A percentile compares a stretch with the other conserved stretches of the same genome.
phyloP scores from a whole-genome alignment of 2,329 filamentous ascomycete genomes.

The Sporothrix pseudoabietina region DNA sequence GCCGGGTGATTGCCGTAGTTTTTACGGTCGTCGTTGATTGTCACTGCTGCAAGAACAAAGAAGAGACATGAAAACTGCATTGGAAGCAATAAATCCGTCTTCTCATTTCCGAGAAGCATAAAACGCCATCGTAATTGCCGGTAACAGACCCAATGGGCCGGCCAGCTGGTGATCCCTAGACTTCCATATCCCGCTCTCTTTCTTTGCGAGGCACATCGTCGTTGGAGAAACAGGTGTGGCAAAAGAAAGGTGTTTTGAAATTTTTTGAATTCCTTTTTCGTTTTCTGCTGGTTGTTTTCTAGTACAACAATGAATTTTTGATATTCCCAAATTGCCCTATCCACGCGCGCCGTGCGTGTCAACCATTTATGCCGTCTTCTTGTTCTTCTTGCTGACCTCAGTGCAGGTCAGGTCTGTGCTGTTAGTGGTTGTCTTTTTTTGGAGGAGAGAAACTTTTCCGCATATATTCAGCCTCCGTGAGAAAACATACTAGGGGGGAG shows the following conservation, averaged over 20 bases:
- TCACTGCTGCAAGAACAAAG: neutral
- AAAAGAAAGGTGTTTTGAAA: constrained; percentile 10
- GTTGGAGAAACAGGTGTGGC: neutral
- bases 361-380: constrained; percentile 48
- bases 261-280: constrained; percentile 28
- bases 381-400: constrained; percentile 64
- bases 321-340: constrained; percentile 13
- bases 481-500: constrained; percentile 79
- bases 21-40: neutral
- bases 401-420: constrained; percentile 54
- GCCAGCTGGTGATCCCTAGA: constrained; percentile 5
- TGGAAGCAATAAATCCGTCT: constrained; percentile 13
- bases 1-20: neutral
- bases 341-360: constrained; percentile 1
- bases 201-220: neutral
- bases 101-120: neutral
- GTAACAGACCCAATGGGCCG: neutral
- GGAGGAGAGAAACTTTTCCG: neutral
- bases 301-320: neutral
- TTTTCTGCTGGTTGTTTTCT: constrained; percentile 21
- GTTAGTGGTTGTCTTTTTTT: neutral
- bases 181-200: constrained; percentile 6
- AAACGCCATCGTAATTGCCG: constrained; percentile 2
- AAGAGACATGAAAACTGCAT: neutral
- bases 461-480: too few relatives aligned